phyloP scores from a whole-genome alignment of 805 yeast genomes.

The Candida maris region DNA sequence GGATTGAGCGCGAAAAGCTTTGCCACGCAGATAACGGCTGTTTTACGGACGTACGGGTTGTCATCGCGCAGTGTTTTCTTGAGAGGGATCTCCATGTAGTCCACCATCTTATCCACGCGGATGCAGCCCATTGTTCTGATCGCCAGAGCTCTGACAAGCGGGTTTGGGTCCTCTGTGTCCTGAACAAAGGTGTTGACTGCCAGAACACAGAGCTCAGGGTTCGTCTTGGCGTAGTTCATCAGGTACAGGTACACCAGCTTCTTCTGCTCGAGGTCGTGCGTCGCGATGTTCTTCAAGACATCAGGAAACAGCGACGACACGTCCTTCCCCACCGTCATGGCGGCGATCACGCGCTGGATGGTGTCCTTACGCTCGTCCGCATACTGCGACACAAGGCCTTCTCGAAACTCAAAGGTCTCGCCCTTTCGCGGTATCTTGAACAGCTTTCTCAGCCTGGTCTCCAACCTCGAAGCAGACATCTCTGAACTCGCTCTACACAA shows the following conservation, averaged over 20 bases:
- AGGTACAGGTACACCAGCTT: conserved; percentile 89
- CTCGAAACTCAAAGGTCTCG: conserved; percentile 86
- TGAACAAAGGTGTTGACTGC: conserved; percentile 96
- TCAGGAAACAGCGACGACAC: conserved; percentile 94
- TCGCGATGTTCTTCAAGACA: conserved; percentile 92
- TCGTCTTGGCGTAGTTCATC: conserved; percentile 95
- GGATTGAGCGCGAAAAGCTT: conserved; percentile 86
- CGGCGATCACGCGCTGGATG: conserved; percentile 92
- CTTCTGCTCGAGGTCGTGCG: conserved; percentile 94
- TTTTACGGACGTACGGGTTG: conserved; percentile 94
- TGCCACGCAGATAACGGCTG: conserved; percentile 97
- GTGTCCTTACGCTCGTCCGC: conserved; percentile 95
- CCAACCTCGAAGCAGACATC: conserved; percentile 34
- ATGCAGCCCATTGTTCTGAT: conserved; percentile 99
- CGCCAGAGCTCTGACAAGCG: conserved; percentile 91
- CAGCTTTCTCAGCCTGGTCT: conserved; percentile 50
- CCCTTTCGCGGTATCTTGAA: conserved; percentile 59
- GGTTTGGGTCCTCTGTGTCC: conserved; percentile 96
- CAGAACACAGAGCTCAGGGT: conserved; percentile 91
- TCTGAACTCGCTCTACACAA: no score
- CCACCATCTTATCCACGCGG: conserved; percentile 91
- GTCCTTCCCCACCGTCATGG: conserved; percentile 97
- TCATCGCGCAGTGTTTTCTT: conserved; percentile 84
- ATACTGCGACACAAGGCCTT: conserved; percentile 90
- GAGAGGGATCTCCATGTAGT: conserved; percentile 88